A percentile compares a stretch with the other conserved stretches of the same genome.
Conservation (phyloP, 148 eudicot species). For the Chenopodium quinoa region DNA sequence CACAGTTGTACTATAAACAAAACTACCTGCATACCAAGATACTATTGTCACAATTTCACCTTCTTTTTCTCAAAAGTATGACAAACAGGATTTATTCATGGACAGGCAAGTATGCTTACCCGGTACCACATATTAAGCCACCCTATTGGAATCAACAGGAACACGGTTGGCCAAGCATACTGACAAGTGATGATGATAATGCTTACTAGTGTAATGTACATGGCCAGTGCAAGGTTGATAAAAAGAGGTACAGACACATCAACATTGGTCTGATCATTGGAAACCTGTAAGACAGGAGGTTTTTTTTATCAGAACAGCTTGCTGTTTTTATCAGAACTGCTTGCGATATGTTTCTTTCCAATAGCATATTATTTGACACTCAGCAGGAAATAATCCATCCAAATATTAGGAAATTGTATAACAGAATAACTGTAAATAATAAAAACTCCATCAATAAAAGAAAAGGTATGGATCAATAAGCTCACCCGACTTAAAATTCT, state of each 20-base stretch:
- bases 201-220: conserved; percentile 62
- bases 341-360: background rate
- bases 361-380: background rate
- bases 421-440: background rate
- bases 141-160: conserved; percentile 77
- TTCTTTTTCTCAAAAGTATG: background rate
- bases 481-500: conserved; percentile 92
- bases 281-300: conserved; percentile 49
- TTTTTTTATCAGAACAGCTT: background rate
- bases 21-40: too few relatives aligned
- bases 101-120: conserved; percentile 40
- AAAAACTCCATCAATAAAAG: background rate
- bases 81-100: background rate
- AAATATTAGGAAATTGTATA: background rate
- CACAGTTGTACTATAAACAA: background rate
- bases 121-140: conserved; percentile 91
- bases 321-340: background rate
- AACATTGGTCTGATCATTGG: conserved; percentile 79
- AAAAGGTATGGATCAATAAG: background rate
- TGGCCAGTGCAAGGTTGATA: conserved; percentile 52
- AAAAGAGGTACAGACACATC: conserved; percentile 75
- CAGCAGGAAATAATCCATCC: background rate
- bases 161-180: conserved; percentile 85
- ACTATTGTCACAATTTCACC: background rate
- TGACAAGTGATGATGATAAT: conserved; percentile 88